Conservation (phyloP, 805 yeast genomes). For the Komagataella pastoris region DNA sequence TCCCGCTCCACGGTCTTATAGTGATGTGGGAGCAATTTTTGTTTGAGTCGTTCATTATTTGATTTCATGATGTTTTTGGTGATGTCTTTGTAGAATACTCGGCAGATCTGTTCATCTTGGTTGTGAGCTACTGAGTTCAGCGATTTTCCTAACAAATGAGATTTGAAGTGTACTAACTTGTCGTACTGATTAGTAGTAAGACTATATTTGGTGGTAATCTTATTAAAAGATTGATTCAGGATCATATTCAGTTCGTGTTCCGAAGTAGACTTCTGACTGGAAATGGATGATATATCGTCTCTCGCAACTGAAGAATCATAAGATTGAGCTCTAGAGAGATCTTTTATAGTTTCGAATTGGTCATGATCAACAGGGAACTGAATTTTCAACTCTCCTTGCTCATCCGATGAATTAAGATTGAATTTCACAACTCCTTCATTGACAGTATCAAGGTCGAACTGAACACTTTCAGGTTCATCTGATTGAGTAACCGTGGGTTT, state of each 20-base stretch:
- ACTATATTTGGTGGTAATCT: slow-evolving; percentile 33
- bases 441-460: slow-evolving; percentile 8
- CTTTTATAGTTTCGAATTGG: background rate
- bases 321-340: background rate
- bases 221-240: slow-evolving; percentile 26
- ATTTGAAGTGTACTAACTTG: slow-evolving; percentile 23
- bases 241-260: slow-evolving; percentile 19
- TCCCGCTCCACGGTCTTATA: slow-evolving; percentile 11
- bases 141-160: slow-evolving; percentile 15
- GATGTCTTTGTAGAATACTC: slow-evolving; percentile 16
- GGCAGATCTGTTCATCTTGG: slow-evolving; percentile 15
- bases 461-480: background rate
- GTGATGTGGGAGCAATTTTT: slow-evolving; percentile 13
- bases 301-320: background rate
- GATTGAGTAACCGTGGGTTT: slow-evolving; percentile 16
- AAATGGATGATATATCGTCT: background rate
- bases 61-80: slow-evolving; percentile 18
- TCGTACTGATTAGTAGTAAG: slow-evolving; percentile 43
- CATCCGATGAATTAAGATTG: background rate
- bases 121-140: slow-evolving; percentile 10
- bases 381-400: background rate
- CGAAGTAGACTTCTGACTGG: background rate
- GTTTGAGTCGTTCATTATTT: slow-evolving; percentile 11
- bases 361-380: background rate
- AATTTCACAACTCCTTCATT: background rate